These are phyloP conservation scores for Smallanthus sonchifolius DNA, from an alignment of 129 eudicot genomes.

Conservation along the genomic window DNA sequence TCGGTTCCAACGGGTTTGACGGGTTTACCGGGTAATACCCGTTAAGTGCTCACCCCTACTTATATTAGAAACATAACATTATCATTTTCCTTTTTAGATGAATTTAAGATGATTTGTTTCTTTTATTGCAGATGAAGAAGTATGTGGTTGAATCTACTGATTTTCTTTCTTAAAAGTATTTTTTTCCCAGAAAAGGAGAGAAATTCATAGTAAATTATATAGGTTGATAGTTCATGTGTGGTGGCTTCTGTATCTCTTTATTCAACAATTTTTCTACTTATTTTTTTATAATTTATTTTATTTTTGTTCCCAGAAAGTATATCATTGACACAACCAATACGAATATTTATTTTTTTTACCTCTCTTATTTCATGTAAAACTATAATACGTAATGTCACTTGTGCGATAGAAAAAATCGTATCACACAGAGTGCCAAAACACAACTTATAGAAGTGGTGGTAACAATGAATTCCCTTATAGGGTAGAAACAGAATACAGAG, in stretches of 20 bases:
- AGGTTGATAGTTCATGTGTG: conserved; percentile 26
- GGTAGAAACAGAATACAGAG: too few relatives aligned
- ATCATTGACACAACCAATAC: conserved; percentile 22
- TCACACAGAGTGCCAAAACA: neutral
- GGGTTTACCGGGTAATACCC: too few relatives aligned
- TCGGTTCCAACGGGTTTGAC: too few relatives aligned
- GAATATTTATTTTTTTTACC: neutral
- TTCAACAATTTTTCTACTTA: conserved; percentile 8
- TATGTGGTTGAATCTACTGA: neutral
- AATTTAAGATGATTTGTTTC: neutral
- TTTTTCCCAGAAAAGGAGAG: conserved; percentile 18
- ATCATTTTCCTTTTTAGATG: neutral
- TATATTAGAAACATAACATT: neutral
- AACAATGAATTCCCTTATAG: neutral
- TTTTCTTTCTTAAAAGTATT: conserved; percentile 10
- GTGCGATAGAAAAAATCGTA: neutral
- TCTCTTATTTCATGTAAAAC: neutral
- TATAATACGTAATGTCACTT: neutral
- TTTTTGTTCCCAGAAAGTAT: conserved; percentile 15
- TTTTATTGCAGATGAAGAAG: conserved; percentile 24
- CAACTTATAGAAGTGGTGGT: neutral
- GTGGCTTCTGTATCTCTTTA: conserved; percentile 21
- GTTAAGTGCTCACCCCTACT: too few relatives aligned
- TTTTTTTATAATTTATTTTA: conserved; percentile 14
- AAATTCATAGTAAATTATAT: conserved; percentile 31